Conservation (phyloP, 2,329 filamentous ascomycete genomes). For the Penicillium sp. region DNA sequence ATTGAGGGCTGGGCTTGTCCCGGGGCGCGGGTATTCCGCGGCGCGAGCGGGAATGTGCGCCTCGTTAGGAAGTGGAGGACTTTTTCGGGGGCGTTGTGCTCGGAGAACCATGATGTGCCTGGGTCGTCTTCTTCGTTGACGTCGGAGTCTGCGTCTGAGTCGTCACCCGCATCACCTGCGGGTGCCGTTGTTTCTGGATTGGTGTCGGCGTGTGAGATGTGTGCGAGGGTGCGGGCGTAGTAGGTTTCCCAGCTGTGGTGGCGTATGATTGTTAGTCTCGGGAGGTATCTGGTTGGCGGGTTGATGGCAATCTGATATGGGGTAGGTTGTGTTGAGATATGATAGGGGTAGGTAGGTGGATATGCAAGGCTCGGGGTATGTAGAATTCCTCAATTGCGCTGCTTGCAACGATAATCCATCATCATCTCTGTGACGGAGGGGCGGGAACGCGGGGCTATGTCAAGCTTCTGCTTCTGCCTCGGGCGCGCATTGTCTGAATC, state of each 20-base stretch:
- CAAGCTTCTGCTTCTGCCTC: background rate
- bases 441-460: slow-evolving; percentile 2
- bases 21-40: slow-evolving; percentile 35
- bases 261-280: slow-evolving; percentile 8
- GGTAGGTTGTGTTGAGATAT: background rate
- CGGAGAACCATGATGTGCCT: slow-evolving; percentile 95
- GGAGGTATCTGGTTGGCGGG: slow-evolving; percentile 1
- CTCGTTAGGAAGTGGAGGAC: slow-evolving; percentile 68
- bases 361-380: background rate
- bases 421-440: background rate
- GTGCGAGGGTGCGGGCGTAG: slow-evolving; percentile 46
- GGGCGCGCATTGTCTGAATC: background rate
- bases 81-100: slow-evolving; percentile 82
- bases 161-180: slow-evolving; percentile 58
- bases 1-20: slow-evolving; percentile 47
- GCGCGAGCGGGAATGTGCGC: slow-evolving; percentile 48
- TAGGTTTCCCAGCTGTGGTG: slow-evolving; percentile 63
- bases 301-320: background rate
- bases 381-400: background rate
- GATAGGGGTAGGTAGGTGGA: too few relatives aligned
- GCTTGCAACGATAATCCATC: background rate
- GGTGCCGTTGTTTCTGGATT: slow-evolving; percentile 1
- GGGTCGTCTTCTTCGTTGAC: slow-evolving; percentile 70
- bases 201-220: slow-evolving; percentile 32
- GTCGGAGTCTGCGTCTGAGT: slow-evolving; percentile 65